A percentile compares a stretch with the other conserved stretches of the same genome.
Evolutionary conservation across 176 grass and related monocot species (phyloP).

Genomic region (Avena insularis): DNA sequence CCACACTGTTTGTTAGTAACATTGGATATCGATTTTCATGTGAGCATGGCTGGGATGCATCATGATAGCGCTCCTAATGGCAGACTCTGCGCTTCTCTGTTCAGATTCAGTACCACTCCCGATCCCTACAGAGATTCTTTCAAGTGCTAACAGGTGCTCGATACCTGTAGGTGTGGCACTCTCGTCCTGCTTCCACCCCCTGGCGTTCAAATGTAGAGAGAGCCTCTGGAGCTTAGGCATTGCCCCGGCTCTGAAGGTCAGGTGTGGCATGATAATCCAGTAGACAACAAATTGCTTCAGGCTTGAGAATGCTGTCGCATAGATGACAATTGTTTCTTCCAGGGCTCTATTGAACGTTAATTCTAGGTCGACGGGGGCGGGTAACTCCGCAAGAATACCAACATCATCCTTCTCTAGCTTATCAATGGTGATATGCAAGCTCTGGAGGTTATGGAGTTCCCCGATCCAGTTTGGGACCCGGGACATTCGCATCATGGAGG

Average conservation of each 20-base stretch:
- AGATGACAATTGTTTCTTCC: not conserved
- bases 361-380: not conserved
- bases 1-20: not conserved
- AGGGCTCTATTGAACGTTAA: not conserved
- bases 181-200: not conserved
- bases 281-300: not conserved
- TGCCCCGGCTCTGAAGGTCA: constrained; percentile 3
- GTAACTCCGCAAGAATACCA: constrained; percentile 1
- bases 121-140: not conserved
- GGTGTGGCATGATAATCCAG: not conserved
- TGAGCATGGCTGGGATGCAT: constrained; percentile 8
- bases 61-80: not conserved
- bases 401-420: not conserved
- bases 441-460: constrained; percentile 3
- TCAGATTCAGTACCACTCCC: not conserved
- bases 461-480: not conserved
- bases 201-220: not conserved
- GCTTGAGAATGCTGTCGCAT: not conserved
- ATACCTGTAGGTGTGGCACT: constrained; percentile 10
- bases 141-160: constrained; percentile 11
- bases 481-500: not conserved
- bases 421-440: not conserved
- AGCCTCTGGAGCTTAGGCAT: constrained; percentile 9
- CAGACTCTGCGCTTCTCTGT: not conserved
- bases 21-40: constrained; percentile 12